These are phyloP conservation scores for Aeminium ludgeri DNA, from an alignment of 495 filamentous ascomycete species.

Conservation along the genomic window DNA sequence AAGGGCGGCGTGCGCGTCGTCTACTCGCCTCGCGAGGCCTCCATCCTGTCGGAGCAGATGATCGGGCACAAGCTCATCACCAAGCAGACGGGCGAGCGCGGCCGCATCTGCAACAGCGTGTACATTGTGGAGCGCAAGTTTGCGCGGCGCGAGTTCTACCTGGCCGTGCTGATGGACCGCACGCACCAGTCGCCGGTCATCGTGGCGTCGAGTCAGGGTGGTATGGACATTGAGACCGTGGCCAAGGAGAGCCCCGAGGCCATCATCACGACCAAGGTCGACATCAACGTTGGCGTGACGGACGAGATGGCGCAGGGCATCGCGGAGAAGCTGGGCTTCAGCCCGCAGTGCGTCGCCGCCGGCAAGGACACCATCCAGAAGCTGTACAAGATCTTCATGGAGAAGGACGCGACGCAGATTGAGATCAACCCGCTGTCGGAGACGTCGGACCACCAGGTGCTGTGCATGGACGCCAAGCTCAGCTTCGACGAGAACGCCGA, in stretches of 20 bases:
- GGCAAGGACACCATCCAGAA: slow-evolving; percentile 94
- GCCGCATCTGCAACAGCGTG: slow-evolving; percentile 85
- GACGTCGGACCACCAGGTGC: slow-evolving; percentile 90
- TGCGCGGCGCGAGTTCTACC: slow-evolving; percentile 95
- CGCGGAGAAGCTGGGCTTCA: slow-evolving; percentile 86
- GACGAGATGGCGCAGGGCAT: slow-evolving; percentile 85
- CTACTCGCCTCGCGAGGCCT: slow-evolving; percentile 82
- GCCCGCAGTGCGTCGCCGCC: slow-evolving; percentile 86
- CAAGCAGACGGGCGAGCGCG: slow-evolving; percentile 88
- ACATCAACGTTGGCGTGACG: slow-evolving; percentile 90
- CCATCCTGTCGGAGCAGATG: slow-evolving; percentile 98
- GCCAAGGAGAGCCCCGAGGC: slow-evolving; percentile 94
- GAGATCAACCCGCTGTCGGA: slow-evolving; percentile 98
- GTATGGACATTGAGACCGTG: slow-evolving; percentile 96
- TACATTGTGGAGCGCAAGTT: slow-evolving; percentile 99
- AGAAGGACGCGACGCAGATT: slow-evolving; percentile 95
- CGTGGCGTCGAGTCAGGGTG: slow-evolving; percentile 91
- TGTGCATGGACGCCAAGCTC: slow-evolving; percentile 98
- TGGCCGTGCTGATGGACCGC: slow-evolving; percentile 95
- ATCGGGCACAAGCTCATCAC: slow-evolving; percentile 99
- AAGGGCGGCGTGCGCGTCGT: slow-evolving; percentile 98
- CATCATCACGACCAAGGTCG: slow-evolving; percentile 79
- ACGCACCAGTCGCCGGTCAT: slow-evolving; percentile 82
- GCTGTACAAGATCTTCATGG: slow-evolving; percentile 94
- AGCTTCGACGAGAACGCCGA: slow-evolving; percentile 97